Evolutionary conservation across 495 filamentous ascomycete genomes (phyloP), one percentile per base, ranked within the genome.

Genomic region (Xylaria venustula): DNA sequence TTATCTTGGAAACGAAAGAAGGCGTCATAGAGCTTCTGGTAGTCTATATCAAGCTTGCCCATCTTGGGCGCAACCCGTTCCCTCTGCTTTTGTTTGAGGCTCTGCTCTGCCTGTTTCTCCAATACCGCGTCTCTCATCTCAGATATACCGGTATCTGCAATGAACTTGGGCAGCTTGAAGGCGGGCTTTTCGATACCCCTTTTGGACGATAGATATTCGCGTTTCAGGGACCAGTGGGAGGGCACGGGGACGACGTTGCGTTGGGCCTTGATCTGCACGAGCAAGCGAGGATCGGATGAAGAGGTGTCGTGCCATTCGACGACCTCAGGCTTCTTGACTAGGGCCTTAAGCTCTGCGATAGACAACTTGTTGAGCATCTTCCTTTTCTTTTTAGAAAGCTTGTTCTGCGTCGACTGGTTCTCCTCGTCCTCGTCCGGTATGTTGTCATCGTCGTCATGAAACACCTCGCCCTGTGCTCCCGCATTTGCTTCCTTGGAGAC

Each of bases 1-100:
- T 98, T 98, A 36, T 90, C 96, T 73, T 98, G 94, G 68, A 94
- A 95, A 25, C 92, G 84, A 79, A 98, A 98, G 77, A 98, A 98
- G 7, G 94, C 94, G 70, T 97, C 94, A 71, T 97, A 96, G 26
- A 98, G 84, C 71, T 94, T 97, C 70, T 96, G 91, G 71, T 98
- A 98, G 74, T 98, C 95, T 60, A 98, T 96, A 67, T 98, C 94
- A 50, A 98, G 79, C 68, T 93, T 95, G 61, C 94, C 94, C 88
- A 97, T 95, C 75, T 98, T 98, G 0, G 92, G 92, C 62, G 92
- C 88, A 9, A 98, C 94, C 55, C 94, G 84, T 71, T 98, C 94
- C 41, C 94, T 83, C 77, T 97, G 93, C 69, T 96, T 97, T 71
- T 96, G 91, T 72, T 97, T 97, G 62, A 98, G 79, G 14, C 84